Base-by-base conservation (phyloP, 2,329 filamentous ascomycete species). In the Pyrenochaeta sp. region DNA sequence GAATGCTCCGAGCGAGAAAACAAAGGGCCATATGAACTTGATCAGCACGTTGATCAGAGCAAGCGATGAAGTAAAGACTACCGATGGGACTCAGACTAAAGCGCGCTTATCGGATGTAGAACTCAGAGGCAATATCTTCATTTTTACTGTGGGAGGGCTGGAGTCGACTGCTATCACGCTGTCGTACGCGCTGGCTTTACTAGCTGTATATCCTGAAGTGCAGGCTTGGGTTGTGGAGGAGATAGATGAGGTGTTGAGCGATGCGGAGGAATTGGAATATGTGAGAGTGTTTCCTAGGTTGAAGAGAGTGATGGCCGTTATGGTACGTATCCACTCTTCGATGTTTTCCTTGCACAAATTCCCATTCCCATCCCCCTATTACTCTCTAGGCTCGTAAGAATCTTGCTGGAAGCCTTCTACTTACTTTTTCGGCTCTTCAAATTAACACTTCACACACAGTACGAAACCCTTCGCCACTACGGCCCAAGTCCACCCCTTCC, bases 171-270 rank as follows among this genome's bases (percentile, higher is more conserved):
- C 83, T 2, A 83, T 82, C 50, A 82, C 81, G 0, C 75, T 86
- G 45, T 76, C 80, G 0, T 86, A 81, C 59, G 79, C 81, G 2
- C 64, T 85, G n/a, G 76, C 78, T 1, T 68, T 84, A 4, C 73
- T 86, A 0, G 78, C 82, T 1, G 67, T 77, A 1, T 72, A 83
- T 56, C 81, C 82, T 0, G 67, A 82, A 50, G 81, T 80, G 72
- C 84, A 87, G 67, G 77, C 79, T 2, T 86, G 84, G 83, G 65
- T 86, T 3, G 71, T 72, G 8, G 82, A 82, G 52, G 85, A 87
- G 62, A 73, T 85, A 36, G 71, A 79, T 45, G 45, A 64, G 1
- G 68, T 84, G 6, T 30, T 80, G 4, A 60, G 62, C 2, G 48
- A 58, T 3, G 71, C 69, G 2, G 58, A 66, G 2, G 66, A 39